phyloP scores from a whole-genome alignment of 345 rosid genomes.

The Diplotaxis tenuifolia region DNA sequence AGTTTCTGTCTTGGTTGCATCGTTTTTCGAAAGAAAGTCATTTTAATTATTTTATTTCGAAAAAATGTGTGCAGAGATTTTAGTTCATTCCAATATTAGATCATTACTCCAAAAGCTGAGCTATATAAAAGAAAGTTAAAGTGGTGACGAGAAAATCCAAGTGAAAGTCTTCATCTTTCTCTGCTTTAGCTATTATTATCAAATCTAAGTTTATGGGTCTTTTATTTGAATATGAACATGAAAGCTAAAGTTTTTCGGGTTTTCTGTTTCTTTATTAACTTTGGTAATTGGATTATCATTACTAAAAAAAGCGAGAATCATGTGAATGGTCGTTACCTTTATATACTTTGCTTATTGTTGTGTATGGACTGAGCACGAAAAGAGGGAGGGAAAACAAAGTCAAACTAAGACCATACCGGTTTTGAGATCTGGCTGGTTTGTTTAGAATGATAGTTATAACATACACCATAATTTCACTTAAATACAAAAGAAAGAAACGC shows the following conservation, averaged over 20 bases:
- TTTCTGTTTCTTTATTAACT: not conserved
- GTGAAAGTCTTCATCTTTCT: not conserved
- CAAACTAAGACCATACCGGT: not conserved
- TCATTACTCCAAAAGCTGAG: conserved; percentile 36
- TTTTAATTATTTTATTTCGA: not conserved
- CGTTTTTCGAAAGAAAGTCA: conserved; percentile 27
- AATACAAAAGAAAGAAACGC: not conserved
- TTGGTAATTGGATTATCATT: not conserved
- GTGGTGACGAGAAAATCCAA: conserved; percentile 27
- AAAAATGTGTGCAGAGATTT: conserved; percentile 20
- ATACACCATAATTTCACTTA: not conserved
- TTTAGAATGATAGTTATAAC: not conserved
- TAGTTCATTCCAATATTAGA: conserved; percentile 29
- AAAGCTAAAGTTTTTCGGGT: not conserved
- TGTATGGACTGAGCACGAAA: not conserved
- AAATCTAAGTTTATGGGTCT: not conserved
- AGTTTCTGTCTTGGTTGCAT: conserved; percentile 29
- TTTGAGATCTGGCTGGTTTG: not conserved
- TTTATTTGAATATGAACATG: conserved; percentile 10
- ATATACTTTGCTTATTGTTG: not conserved
- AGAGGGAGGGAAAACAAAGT: not conserved
- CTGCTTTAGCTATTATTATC: not conserved
- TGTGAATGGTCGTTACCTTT: conserved; percentile 2
- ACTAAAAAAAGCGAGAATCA: not conserved
- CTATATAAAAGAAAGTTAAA: conserved; percentile 19